Conservation (phyloP, 345 rosid genomes). For the Dovyalis caffra region DNA sequence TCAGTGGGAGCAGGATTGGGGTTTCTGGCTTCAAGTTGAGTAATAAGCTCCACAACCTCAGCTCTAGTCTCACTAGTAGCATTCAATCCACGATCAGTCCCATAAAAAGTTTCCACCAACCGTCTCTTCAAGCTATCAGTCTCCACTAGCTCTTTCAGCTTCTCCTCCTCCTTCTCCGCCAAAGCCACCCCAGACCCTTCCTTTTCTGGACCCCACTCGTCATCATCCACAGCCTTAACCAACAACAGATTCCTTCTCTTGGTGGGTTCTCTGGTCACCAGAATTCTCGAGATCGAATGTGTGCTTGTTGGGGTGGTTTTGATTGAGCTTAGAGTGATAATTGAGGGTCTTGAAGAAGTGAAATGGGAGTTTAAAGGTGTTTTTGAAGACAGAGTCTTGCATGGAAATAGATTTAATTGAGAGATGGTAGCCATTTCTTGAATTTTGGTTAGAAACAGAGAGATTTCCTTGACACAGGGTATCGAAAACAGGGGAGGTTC, state of each 20-base stretch:
- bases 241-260: conserved; percentile 27
- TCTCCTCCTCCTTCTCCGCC: conserved; percentile 36
- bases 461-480: no score
- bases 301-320: background rate
- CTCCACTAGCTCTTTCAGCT: conserved; percentile 42
- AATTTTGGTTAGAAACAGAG: background rate
- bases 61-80: conserved; percentile 85
- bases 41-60: conserved; percentile 84
- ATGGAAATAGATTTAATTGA: conserved; percentile 45
- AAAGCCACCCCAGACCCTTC: conserved; percentile 17
- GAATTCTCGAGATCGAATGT: background rate
- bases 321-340: conserved; percentile 8
- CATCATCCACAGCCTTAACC: conserved; percentile 28
- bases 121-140: conserved; percentile 55
- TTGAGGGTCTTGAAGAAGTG: conserved; percentile 21
- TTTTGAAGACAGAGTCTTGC: conserved; percentile 30
- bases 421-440: conserved; percentile 49
- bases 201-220: conserved; percentile 36
- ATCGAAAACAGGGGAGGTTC: no score
- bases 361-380: conserved; percentile 10
- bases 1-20: conserved; percentile 86
- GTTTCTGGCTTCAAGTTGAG: conserved; percentile 80
- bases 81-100: conserved; percentile 69
- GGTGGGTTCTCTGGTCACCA: conserved; percentile 6
- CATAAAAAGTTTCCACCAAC: conserved; percentile 68